phyloP scores from a whole-genome alignment of 2,329 filamentous ascomycete species.

The Fusarium nygamai region DNA sequence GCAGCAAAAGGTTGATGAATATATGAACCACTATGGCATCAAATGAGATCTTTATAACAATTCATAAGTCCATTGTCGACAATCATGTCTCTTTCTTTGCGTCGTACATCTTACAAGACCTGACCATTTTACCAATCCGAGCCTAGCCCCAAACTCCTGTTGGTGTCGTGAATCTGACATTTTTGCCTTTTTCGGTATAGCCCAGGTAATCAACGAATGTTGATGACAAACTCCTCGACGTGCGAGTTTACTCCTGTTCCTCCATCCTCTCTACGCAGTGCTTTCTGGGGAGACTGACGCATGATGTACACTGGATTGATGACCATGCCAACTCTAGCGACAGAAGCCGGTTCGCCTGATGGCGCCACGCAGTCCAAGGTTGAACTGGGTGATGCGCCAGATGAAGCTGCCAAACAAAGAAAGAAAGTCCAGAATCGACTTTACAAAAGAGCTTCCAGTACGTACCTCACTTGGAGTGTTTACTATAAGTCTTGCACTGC shows the following conservation, averaged over 20 bases:
- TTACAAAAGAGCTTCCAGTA: not conserved
- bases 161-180: not conserved
- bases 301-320: accelerated
- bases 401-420: not conserved
- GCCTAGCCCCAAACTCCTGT: not conserved
- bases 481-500: no score
- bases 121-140: not conserved
- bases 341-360: no score
- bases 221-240: not conserved
- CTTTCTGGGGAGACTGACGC: not conserved
- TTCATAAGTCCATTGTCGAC: not conserved
- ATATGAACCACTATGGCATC: accelerated
- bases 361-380: not conserved
- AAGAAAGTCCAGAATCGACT: not conserved
- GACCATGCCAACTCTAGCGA: not conserved
- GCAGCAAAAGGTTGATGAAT: accelerated
- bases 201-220: no score
- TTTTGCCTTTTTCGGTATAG: not conserved
- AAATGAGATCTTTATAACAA: accelerated
- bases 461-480: accelerated
- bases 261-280: not conserved
- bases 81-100: not conserved
- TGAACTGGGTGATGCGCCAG: not conserved
- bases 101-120: not conserved
- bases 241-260: not conserved